phyloP scores from a whole-genome alignment of 2,329 filamentous ascomycete species.

The Rhinocladiella similis region DNA sequence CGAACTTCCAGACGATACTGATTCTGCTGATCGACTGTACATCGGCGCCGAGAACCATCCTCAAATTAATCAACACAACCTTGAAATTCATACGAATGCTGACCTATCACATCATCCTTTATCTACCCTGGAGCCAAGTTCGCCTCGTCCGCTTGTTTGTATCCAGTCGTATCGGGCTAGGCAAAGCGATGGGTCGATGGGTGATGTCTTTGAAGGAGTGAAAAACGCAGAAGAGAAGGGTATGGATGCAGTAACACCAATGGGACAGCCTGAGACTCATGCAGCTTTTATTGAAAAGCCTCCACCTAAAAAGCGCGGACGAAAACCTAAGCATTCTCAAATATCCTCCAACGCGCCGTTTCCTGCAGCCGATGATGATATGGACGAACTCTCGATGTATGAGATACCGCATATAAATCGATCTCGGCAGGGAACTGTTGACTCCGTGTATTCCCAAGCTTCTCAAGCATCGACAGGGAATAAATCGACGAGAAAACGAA shows the following conservation, averaged over 20 bases:
- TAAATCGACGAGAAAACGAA: slow-evolving; percentile 15
- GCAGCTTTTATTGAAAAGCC: slow-evolving; percentile 2
- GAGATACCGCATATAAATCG: slow-evolving; percentile 5
- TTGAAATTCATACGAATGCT: neutral
- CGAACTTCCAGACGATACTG: slow-evolving; percentile 5
- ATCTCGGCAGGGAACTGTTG: slow-evolving; percentile 22
- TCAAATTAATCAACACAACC: neutral
- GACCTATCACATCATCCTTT: neutral
- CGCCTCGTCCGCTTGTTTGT: neutral
- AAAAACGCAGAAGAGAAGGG: neutral
- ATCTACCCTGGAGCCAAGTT: neutral
- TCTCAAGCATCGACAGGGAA: slow-evolving; percentile 19
- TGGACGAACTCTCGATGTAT: slow-evolving; percentile 12
- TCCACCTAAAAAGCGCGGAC: slow-evolving; percentile 25
- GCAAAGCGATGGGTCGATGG: slow-evolving; percentile 5
- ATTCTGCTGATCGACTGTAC: too few species aligned
- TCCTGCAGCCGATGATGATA: slow-evolving; percentile 11
- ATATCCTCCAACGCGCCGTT: slow-evolving; percentile 6
- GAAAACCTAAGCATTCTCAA: slow-evolving; percentile 23
- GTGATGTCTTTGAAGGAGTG: neutral
- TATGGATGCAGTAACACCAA: neutral
- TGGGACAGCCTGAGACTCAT: too few species aligned
- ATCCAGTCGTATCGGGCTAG: slow-evolving; percentile 2
- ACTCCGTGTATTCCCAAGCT: slow-evolving; percentile 22
- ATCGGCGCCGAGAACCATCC: neutral